These are phyloP conservation scores for Schwanniomyces occidentalis DNA, from an alignment of 805 yeast species.

Conservation along the genomic window DNA sequence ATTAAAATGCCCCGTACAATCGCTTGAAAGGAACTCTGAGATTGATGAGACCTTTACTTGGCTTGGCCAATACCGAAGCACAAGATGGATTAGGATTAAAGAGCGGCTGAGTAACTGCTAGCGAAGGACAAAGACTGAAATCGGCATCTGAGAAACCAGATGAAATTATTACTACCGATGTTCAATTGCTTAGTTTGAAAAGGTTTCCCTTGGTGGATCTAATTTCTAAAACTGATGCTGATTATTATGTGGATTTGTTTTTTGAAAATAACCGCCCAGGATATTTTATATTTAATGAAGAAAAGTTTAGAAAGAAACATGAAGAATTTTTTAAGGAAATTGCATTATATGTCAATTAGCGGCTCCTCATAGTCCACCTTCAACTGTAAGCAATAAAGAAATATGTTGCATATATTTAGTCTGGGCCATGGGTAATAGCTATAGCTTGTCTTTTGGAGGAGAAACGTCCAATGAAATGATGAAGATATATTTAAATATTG, in stretches of 20 bases:
- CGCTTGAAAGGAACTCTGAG: constrained; percentile 3
- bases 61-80: not conserved
- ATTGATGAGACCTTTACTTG: constrained; percentile 1
- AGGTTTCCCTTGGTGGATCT: constrained; percentile 41
- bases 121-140: too few species aligned
- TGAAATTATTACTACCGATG: not conserved
- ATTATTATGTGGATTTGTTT: constrained; percentile 35
- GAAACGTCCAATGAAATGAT: constrained; percentile 16
- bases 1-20: not conserved
- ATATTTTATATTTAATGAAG: constrained; percentile 34
- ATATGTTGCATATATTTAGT: constrained; percentile 49
- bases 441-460: constrained; percentile 14
- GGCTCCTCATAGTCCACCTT: not conserved
- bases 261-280: constrained; percentile 46
- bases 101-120: not conserved
- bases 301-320: constrained; percentile 2
- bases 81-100: not conserved
- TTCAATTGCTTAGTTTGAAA: constrained; percentile 5
- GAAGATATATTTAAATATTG: constrained; percentile 39
- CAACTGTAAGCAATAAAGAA: constrained; percentile 5
- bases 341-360: too few species aligned
- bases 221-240: constrained; percentile 33
- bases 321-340: constrained; percentile 3
- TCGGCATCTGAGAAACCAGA: not conserved
- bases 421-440: constrained; percentile 42